These are phyloP conservation scores for Przewalskia tangutica DNA, from an alignment of 257 asterid genomes.

Conservation along the genomic window DNA sequence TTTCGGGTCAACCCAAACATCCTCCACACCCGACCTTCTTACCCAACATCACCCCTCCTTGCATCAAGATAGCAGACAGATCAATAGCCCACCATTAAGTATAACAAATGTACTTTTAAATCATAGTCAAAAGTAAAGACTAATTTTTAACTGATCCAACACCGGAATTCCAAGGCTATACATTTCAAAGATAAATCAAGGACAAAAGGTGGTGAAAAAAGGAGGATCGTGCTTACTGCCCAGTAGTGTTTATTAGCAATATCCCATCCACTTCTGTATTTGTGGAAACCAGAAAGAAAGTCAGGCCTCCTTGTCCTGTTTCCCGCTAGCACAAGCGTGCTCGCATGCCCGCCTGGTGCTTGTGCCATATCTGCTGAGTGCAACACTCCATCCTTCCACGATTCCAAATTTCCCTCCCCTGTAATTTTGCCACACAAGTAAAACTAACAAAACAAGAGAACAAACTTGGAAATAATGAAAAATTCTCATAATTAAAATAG, in stretches of 20 bases:
- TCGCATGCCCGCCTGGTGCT: slow-evolving; percentile 41
- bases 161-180: neutral
- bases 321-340: slow-evolving; percentile 70
- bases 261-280: slow-evolving; percentile 97
- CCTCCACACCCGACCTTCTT: too few relatives aligned
- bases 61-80: neutral
- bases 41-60: too few relatives aligned
- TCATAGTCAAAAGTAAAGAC: too few relatives aligned
- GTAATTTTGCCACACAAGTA: slow-evolving; percentile 6
- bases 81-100: too few relatives aligned
- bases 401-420: slow-evolving; percentile 59
- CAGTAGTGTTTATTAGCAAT: slow-evolving; percentile 86
- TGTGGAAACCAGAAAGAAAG: slow-evolving; percentile 55
- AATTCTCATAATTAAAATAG: neutral
- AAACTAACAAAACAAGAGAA: neutral
- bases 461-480: neutral
- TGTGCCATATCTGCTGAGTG: slow-evolving; percentile 32
- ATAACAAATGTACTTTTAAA: too few relatives aligned
- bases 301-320: slow-evolving; percentile 84
- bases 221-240: slow-evolving; percentile 50
- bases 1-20: too few relatives aligned
- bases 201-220: neutral
- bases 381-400: slow-evolving; percentile 62
- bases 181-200: neutral
- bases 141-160: neutral